Conservation (phyloP, 768 basidiomycete species). For the Pisolithus orientalis region DNA sequence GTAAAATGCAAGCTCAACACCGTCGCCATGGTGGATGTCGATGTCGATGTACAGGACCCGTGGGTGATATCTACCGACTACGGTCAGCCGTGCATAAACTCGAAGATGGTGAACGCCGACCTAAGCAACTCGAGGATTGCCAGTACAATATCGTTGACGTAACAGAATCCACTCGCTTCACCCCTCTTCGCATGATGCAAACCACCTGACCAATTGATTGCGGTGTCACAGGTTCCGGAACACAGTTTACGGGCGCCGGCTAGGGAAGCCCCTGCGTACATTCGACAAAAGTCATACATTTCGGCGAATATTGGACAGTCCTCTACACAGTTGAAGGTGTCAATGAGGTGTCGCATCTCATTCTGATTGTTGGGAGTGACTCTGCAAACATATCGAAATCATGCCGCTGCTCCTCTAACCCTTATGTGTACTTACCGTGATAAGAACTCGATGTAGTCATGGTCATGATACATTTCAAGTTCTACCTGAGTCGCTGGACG, state of each 20-base stretch:
- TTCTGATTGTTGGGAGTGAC: slow-evolving; percentile 74
- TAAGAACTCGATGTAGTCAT: slow-evolving; percentile 95
- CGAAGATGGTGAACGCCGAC: slow-evolving; percentile 29
- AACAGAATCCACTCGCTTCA: slow-evolving; percentile 98
- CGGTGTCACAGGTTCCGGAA: slow-evolving; percentile 85
- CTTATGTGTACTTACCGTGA: slow-evolving; percentile 51
- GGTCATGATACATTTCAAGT: slow-evolving; percentile 86
- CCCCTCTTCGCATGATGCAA: slow-evolving; percentile 97
- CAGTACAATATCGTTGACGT: slow-evolving; percentile 94
- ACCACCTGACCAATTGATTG: slow-evolving; percentile 98
- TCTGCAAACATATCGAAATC: slow-evolving; percentile 34
- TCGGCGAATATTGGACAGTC: slow-evolving; percentile 96
- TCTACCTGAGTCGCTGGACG: slow-evolving; percentile 85
- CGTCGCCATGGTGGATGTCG: slow-evolving; percentile 98
- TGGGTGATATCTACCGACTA: slow-evolving; percentile 67
- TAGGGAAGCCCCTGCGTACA: slow-evolving; percentile 90
- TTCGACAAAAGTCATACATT: slow-evolving; percentile 89
- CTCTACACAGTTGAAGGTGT: slow-evolving; percentile 90
- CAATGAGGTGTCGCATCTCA: slow-evolving; percentile 71
- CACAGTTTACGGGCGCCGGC: slow-evolving; percentile 87
- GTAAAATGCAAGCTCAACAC: slow-evolving; percentile 97
- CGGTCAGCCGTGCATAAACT: neutral
- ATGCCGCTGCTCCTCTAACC: neutral
- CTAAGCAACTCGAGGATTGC: slow-evolving; percentile 89
- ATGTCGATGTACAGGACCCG: slow-evolving; percentile 98